These are phyloP conservation scores for Globisporangium polare DNA, from an alignment of 352 stramenopile genomes.

Conservation along the genomic window DNA sequence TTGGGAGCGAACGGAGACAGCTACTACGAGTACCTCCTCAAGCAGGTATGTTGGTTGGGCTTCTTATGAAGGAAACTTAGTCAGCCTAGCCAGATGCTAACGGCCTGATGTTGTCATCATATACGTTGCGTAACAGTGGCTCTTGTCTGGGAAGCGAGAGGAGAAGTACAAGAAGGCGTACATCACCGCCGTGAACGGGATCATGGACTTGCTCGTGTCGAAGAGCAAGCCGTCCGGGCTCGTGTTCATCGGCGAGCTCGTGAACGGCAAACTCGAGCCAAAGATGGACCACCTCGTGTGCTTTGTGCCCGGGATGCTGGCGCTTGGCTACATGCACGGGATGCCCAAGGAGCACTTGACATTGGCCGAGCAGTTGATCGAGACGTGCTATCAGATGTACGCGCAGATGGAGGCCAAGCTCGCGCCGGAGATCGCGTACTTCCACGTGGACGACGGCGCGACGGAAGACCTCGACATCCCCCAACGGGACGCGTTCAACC, in stretches of 20 bases:
- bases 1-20: conserved; percentile 74
- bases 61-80: not conserved
- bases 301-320: conserved; percentile 87
- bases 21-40: conserved; percentile 86
- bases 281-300: conserved; percentile 91
- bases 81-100: not conserved
- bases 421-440: conserved; percentile 84
- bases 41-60: conserved; percentile 43
- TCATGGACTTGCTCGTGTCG: conserved; percentile 48
- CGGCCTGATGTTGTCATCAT: not conserved
- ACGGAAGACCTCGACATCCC: conserved; percentile 54
- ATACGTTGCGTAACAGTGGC: conserved; percentile 30
- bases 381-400: conserved; percentile 90
- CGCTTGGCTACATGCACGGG: conserved; percentile 72
- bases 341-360: conserved; percentile 59
- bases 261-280: conserved; percentile 41
- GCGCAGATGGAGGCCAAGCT: conserved; percentile 73
- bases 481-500: conserved; percentile 68
- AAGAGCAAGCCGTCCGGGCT: conserved; percentile 57
- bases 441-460: conserved; percentile 52
- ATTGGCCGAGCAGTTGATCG: conserved; percentile 73
- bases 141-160: conserved; percentile 67
- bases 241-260: conserved; percentile 67
- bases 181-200: conserved; percentile 56
- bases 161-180: conserved; percentile 71